These are phyloP conservation scores for Alternaria gansuensis DNA, from an alignment of 2,329 filamentous ascomycete species.

Conservation along the genomic window DNA sequence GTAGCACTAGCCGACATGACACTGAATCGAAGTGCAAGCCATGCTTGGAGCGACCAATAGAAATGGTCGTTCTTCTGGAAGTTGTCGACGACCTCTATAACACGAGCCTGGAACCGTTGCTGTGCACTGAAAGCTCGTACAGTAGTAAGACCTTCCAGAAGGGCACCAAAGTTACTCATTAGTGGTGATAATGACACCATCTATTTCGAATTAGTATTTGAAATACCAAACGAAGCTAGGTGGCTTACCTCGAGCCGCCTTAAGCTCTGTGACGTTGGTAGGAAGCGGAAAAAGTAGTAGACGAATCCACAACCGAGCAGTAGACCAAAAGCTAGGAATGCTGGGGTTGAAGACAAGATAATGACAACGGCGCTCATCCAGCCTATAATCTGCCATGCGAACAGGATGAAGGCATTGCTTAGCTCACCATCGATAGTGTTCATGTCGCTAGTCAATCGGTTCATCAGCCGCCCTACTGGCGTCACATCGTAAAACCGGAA, in stretches of 20 bases:
- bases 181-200: constrained; percentile 89
- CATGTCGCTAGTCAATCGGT: constrained; percentile 88
- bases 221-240: not conserved
- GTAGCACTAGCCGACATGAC: constrained; percentile 75
- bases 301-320: constrained; percentile 74
- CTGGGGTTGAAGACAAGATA: constrained; percentile 79
- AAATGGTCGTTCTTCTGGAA: constrained; percentile 98
- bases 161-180: constrained; percentile 90
- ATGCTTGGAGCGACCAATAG: constrained; percentile 86
- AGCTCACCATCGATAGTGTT: constrained; percentile 90
- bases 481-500: constrained; percentile 94
- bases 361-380: constrained; percentile 78
- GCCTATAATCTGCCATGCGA: constrained; percentile 74
- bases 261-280: constrained; percentile 84
- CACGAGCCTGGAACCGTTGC: constrained; percentile 78
- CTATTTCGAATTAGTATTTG: constrained; percentile 28
- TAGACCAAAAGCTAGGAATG: constrained; percentile 77
- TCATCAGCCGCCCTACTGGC: constrained; percentile 89
- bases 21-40: constrained; percentile 84
- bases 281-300: constrained; percentile 76
- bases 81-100: constrained; percentile 81
- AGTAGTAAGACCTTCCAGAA: constrained; percentile 85
- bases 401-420: constrained; percentile 73
- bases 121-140: constrained; percentile 85
- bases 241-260: constrained; percentile 72